Evolutionary conservation across 2,329 filamentous ascomycete genomes (phyloP).

Genomic region (Stagonosporopsis rhizophila): DNA sequence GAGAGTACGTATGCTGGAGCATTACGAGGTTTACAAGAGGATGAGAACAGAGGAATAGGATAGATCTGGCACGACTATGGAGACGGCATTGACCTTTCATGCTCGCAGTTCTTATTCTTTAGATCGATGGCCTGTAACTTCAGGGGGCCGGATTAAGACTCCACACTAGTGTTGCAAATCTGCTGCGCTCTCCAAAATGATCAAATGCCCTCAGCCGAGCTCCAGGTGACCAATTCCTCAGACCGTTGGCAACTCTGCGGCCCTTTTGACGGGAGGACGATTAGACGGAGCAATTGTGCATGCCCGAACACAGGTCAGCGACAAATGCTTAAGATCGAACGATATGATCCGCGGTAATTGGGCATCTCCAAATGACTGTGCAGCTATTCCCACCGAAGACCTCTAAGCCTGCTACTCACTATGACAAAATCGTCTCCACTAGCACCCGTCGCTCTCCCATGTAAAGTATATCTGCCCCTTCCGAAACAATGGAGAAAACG

Average conservation of each 20-base stretch:
- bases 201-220: too few relatives aligned
- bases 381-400: neutral
- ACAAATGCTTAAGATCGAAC: too few relatives aligned
- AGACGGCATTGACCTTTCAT: neutral
- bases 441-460: neutral
- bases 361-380: too few relatives aligned
- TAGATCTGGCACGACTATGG: neutral
- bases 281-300: neutral
- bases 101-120: neutral
- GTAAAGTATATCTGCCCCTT: neutral
- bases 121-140: neutral
- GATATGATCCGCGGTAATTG: too few relatives aligned
- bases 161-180: neutral
- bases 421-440: neutral
- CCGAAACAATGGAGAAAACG: neutral
- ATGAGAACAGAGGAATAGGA: neutral
- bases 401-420: neutral
- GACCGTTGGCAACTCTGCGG: too few relatives aligned
- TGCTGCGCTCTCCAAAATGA: neutral
- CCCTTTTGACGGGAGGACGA: too few relatives aligned
- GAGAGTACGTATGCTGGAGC: constrained; percentile 28
- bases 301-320: neutral
- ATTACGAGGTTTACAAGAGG: constrained; percentile 22
- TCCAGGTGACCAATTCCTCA: too few relatives aligned
- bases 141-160: neutral